phyloP scores from a whole-genome alignment of 2,329 filamentous ascomycete genomes.

The Colletotrichum kahawae region DNA sequence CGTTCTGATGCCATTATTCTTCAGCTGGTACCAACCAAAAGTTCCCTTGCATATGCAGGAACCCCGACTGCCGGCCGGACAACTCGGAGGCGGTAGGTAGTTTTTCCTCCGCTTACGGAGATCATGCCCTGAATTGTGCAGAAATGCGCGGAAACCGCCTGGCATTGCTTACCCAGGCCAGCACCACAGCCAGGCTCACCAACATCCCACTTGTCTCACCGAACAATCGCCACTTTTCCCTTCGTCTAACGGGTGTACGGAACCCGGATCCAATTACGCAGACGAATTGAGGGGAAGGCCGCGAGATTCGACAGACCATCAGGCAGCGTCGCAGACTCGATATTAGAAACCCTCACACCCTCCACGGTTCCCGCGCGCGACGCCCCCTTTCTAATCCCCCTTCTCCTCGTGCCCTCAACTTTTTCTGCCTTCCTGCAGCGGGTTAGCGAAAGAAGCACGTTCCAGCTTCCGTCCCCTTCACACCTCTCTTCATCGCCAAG shows the following conservation, averaged over 20 bases:
- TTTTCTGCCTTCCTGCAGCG: background rate
- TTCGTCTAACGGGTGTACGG: background rate
- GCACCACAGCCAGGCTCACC: background rate
- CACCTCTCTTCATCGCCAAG: background rate
- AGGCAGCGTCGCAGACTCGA: background rate
- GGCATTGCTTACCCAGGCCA: background rate
- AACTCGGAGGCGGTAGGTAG: background rate
- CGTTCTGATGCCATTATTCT: background rate
- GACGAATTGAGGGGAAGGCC: background rate
- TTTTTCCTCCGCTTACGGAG: background rate
- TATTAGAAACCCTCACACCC: background rate
- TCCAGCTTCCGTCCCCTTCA: background rate
- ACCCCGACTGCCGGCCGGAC: background rate
- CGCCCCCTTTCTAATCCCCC: background rate
- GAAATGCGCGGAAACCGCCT: background rate
- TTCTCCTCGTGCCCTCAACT: background rate
- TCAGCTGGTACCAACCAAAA: background rate
- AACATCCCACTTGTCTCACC: background rate
- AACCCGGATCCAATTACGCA: background rate
- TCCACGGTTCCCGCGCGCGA: background rate
- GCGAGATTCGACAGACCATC: background rate
- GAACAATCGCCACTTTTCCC: background rate
- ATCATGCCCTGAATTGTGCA: background rate
- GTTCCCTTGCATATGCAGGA: background rate
- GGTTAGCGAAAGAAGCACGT: background rate